Evolutionary conservation across 331 rosid genomes (phyloP).

Genomic region (Phaseolus coccineus): DNA sequence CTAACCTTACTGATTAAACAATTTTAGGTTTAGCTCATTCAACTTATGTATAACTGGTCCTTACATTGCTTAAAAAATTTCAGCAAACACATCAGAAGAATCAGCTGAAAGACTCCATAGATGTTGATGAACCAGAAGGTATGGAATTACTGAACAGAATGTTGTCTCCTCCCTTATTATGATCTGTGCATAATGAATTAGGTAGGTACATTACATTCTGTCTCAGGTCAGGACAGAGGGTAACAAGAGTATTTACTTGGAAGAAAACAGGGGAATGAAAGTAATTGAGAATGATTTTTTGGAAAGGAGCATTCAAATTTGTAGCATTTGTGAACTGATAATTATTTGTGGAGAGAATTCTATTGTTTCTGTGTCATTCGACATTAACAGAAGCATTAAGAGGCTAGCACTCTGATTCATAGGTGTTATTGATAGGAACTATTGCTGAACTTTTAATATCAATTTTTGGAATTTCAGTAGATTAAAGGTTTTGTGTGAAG

Average conservation of each 20-base stretch:
- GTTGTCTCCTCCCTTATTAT: background rate
- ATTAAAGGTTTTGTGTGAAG: no score
- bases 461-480: no score
- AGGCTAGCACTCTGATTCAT: no score
- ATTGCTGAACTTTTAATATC: no score
- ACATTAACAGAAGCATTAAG: no score
- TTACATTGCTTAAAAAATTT: slow-evolving; percentile 38
- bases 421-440: no score
- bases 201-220: background rate
- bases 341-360: background rate
- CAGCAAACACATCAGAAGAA: slow-evolving; percentile 99
- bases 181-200: slow-evolving; percentile 9
- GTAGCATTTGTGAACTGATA: background rate
- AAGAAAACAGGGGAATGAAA: background rate
- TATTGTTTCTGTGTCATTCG: background rate
- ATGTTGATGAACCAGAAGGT: slow-evolving; percentile 97
- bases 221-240: background rate
- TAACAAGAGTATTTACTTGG: background rate
- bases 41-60: slow-evolving; percentile 5
- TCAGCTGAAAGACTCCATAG: slow-evolving; percentile 92
- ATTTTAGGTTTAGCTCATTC: slow-evolving; percentile 9
- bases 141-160: slow-evolving; percentile 25
- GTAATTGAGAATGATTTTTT: background rate
- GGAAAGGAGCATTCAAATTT: background rate
- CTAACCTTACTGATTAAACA: background rate